Conservation (phyloP, 2,329 filamentous ascomycete genomes). For the Zymoseptoria brevis region DNA sequence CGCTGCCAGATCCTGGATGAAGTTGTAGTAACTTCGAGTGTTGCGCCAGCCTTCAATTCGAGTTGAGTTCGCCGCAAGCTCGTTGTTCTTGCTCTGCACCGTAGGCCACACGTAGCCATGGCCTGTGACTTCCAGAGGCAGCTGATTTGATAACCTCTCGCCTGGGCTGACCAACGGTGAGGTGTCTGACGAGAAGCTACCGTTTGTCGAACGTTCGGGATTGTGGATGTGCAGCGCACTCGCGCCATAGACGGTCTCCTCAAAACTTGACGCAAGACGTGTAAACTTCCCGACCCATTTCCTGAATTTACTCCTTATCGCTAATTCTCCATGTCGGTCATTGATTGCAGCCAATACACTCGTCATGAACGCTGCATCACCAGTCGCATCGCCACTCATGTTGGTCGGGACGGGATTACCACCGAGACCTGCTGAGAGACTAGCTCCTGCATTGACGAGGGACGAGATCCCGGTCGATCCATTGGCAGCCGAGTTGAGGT, state of each 20-base stretch:
- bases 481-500: constrained; percentile 20
- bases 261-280: constrained; percentile 83
- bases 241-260: constrained; percentile 90
- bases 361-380: constrained; percentile 82
- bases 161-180: constrained; percentile 10
- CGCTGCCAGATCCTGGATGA: constrained; percentile 49
- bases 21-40: constrained; percentile 90
- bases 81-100: constrained; percentile 68
- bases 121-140: constrained; percentile 41
- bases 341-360: constrained; percentile 76
- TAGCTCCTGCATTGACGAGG: constrained; percentile 25
- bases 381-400: constrained; percentile 58
- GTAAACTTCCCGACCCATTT: constrained; percentile 94
- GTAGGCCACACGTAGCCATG: constrained; percentile 96
- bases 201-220: constrained; percentile 28
- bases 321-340: constrained; percentile 79
- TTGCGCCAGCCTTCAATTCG: constrained; percentile 96
- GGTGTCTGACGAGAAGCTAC: constrained; percentile 6
- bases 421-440: constrained; percentile 30
- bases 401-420: constrained; percentile 25
- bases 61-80: constrained; percentile 84
- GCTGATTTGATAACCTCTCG: constrained; percentile 7
- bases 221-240: constrained; percentile 70
- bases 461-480: constrained; percentile 21
- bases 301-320: constrained; percentile 85